phyloP scores from a whole-genome alignment of 345 rosid genomes.

The Lepidium sativum region DNA sequence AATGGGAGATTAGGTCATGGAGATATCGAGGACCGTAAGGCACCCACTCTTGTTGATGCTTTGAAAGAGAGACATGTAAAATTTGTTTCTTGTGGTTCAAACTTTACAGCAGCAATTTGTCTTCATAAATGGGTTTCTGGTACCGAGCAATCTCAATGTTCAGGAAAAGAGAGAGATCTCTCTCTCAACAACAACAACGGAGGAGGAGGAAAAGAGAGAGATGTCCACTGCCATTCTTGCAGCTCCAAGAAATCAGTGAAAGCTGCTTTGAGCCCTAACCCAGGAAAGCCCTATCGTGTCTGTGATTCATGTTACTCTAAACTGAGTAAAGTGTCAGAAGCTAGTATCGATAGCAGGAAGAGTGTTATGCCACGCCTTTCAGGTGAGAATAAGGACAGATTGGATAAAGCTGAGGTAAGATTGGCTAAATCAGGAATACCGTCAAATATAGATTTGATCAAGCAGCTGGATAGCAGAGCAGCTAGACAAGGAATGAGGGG shows the following conservation, averaged over 20 bases:
- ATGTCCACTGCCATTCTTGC: constrained; percentile 96
- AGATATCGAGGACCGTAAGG: constrained; percentile 77
- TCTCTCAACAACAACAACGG: no score
- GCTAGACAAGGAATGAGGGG: constrained; percentile 81
- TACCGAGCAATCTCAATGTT: constrained; percentile 86
- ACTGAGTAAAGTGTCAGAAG: constrained; percentile 61
- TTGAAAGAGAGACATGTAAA: constrained; percentile 87
- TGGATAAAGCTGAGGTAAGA: constrained; percentile 81
- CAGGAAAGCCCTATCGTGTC: constrained; percentile 81
- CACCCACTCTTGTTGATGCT: constrained; percentile 67
- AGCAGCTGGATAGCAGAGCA: constrained; percentile 89
- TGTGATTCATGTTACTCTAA: constrained; percentile 83
- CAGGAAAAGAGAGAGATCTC: no score
- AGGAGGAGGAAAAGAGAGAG: no score
- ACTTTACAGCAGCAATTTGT: constrained; percentile 80
- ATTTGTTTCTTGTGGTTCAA: constrained; percentile 81
- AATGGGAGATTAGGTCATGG: constrained; percentile 97
- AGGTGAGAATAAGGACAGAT: constrained; percentile 82
- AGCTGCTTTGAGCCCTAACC: constrained; percentile 87
- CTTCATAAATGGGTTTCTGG: constrained; percentile 91
- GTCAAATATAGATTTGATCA: constrained; percentile 80
- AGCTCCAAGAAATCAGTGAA: constrained; percentile 72
- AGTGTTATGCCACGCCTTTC: constrained; percentile 72
- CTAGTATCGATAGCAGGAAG: constrained; percentile 47
- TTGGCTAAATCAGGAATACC: constrained; percentile 58